Evolutionary conservation across 768 basidiomycete species (phyloP).

Genomic region (Lentinus brumalis): DNA sequence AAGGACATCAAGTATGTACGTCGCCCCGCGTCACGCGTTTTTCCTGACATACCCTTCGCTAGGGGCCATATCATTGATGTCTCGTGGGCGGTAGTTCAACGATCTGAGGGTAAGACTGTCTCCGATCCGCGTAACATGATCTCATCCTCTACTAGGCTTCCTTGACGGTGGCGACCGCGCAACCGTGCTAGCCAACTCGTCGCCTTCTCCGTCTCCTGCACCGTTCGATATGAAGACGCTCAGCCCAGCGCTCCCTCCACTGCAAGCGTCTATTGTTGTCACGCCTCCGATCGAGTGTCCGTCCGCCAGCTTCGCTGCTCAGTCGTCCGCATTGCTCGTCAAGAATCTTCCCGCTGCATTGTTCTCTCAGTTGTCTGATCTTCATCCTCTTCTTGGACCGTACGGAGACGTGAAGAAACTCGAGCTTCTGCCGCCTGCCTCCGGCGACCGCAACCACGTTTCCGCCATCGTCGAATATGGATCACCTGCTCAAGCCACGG

Average conservation of each 20-base stretch:
- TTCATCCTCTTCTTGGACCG: slow-evolving; percentile 74
- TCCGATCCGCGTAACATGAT: not conserved
- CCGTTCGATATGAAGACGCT: slow-evolving; percentile 29
- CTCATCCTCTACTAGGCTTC: slow-evolving; percentile 51
- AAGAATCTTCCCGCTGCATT: slow-evolving; percentile 65
- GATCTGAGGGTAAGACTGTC: slow-evolving; percentile 63
- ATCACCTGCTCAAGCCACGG: slow-evolving; percentile 53
- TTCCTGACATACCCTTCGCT: not conserved
- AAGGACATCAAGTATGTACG: slow-evolving; percentile 64
- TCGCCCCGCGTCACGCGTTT: not conserved
- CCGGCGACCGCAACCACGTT: slow-evolving; percentile 41
- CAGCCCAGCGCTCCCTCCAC: slow-evolving; percentile 28
- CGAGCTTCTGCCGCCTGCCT: slow-evolving; percentile 43
- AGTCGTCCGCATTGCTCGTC: slow-evolving; percentile 49
- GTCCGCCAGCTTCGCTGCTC: slow-evolving; percentile 10
- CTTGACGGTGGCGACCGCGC: slow-evolving; percentile 81
- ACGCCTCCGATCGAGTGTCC: slow-evolving; percentile 21
- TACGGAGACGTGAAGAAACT: slow-evolving; percentile 70
- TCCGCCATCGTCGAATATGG: slow-evolving; percentile 69
- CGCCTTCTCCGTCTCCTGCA: slow-evolving; percentile 33
- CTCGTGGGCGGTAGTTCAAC: slow-evolving; percentile 87
- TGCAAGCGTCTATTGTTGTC: slow-evolving; percentile 19
- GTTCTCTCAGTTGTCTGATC: slow-evolving; percentile 66
- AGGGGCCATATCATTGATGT: slow-evolving; percentile 80
- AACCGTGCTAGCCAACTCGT: slow-evolving; percentile 56